Percentiles rank a stretch among this genome's conserved stretches.
Evolutionary conservation across 768 basidiomycete genomes (phyloP).

Genomic region (Rhizopogon vulgaris): DNA sequence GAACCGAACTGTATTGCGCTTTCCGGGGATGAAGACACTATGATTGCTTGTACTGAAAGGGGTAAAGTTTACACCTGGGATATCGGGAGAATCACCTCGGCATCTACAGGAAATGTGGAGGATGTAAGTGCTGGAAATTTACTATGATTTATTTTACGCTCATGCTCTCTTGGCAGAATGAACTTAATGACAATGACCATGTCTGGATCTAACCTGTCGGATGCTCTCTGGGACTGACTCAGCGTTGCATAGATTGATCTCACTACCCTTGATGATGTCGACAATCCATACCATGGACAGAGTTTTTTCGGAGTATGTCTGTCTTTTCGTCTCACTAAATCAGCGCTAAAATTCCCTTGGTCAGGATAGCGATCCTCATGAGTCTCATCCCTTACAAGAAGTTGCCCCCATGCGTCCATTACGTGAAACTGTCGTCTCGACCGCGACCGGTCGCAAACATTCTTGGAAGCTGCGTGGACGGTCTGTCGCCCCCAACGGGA

Average conservation of each 20-base stretch:
- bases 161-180: not conserved
- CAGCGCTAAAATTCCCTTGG: no score
- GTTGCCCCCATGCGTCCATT: not conserved
- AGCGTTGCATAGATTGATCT: not conserved
- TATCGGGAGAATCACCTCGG: not conserved
- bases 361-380: no score
- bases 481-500: no score
- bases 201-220: not conserved
- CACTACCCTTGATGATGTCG: not conserved
- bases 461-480: no score
- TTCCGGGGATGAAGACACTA: not conserved
- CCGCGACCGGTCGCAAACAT: no score
- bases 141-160: not conserved
- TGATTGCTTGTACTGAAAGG: not conserved
- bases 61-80: not conserved
- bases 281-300: no score
- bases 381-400: no score
- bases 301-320: not conserved
- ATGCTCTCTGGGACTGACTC: not conserved
- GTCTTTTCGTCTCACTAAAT: not conserved
- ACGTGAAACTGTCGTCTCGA: not conserved
- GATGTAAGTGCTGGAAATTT: not conserved
- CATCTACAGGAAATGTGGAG: not conserved
- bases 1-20: not conserved
- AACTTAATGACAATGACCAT: not conserved